These are phyloP conservation scores for Suillus sp. DNA, from an alignment of 768 basidiomycete genomes.

Conservation along the genomic window DNA sequence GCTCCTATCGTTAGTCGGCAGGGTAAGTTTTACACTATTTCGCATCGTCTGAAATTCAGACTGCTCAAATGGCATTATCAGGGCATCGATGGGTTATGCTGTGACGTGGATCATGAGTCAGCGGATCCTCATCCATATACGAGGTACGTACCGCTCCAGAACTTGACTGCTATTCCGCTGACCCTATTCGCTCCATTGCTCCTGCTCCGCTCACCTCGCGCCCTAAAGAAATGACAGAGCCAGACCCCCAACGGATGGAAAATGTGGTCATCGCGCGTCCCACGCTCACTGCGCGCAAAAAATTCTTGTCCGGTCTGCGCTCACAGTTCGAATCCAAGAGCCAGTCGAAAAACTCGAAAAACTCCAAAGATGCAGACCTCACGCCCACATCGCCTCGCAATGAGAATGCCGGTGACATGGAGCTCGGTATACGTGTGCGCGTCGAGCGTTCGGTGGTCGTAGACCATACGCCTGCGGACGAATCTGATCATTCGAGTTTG, in stretches of 20 bases:
- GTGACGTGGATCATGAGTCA: conserved; percentile 67
- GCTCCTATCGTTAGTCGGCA: conserved; percentile 41
- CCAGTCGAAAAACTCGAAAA: neutral
- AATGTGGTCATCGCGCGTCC: conserved; percentile 31
- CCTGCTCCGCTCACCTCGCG: no score
- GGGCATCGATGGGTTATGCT: conserved; percentile 56
- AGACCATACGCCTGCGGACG: neutral
- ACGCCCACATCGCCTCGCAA: neutral
- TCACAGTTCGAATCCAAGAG: neutral
- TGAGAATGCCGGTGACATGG: neutral
- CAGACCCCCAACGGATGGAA: conserved; percentile 28
- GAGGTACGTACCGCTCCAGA: conserved; percentile 37
- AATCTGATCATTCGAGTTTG: neutral
- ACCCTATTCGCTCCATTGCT: neutral
- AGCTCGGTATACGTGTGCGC: neutral
- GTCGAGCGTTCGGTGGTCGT: neutral
- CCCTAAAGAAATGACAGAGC: conserved; percentile 24
- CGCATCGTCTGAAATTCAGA: neutral
- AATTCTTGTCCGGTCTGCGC: neutral
- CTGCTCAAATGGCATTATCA: conserved; percentile 21
- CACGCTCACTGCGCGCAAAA: neutral
- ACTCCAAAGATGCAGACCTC: neutral
- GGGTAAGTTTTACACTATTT: conserved; percentile 38
- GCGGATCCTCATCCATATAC: conserved; percentile 56
- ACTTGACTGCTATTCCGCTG: neutral